Percentiles rank a stretch among this genome's conserved stretches.
Evolutionary conservation across 345 rosid genomes (phyloP).

Genomic region (Salix dunnii): DNA sequence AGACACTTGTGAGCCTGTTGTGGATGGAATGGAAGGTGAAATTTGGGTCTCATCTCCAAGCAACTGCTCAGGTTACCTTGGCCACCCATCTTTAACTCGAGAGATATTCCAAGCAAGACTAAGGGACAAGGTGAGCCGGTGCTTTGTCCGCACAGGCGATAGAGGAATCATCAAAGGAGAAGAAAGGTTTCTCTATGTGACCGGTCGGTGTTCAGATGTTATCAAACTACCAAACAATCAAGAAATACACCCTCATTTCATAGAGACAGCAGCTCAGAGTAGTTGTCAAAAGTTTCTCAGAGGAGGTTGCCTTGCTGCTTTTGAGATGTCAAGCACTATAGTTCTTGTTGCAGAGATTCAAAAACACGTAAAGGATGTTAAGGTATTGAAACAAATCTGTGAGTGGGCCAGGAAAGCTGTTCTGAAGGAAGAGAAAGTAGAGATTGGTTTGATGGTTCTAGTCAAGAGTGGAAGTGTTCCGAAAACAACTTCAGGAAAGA

Average conservation of each 20-base stretch:
- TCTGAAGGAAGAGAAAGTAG: constrained; percentile 31
- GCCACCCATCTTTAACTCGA: constrained; percentile 47
- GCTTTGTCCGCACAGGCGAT: constrained; percentile 50
- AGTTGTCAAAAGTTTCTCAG: constrained; percentile 35
- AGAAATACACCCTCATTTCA: constrained; percentile 50
- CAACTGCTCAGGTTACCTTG: constrained; percentile 53
- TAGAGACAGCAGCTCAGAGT: constrained; percentile 43
- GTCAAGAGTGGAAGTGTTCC: constrained; percentile 42
- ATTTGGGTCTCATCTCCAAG: constrained; percentile 70
- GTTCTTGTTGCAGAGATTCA: constrained; percentile 50
- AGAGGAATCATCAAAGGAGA: constrained; percentile 49
- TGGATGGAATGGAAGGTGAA: constrained; percentile 58
- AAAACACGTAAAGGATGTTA: constrained; percentile 21
- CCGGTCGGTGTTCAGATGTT: constrained; percentile 47
- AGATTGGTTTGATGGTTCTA: constrained; percentile 45
- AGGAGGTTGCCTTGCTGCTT: constrained; percentile 54
- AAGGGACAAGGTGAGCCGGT: constrained; percentile 16
- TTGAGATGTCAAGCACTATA: constrained; percentile 29
- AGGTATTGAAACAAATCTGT: constrained; percentile 30
- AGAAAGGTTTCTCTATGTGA: constrained; percentile 49
- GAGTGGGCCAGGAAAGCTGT: constrained; percentile 34
- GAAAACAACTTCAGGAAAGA: constrained; percentile 60
- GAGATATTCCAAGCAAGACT: constrained; percentile 44
- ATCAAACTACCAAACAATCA: constrained; percentile 28
- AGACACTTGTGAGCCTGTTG: constrained; percentile 37